phyloP scores from a whole-genome alignment of 1,284 basidiomycete genomes.

The Phellopilus nigrolimitatus region DNA sequence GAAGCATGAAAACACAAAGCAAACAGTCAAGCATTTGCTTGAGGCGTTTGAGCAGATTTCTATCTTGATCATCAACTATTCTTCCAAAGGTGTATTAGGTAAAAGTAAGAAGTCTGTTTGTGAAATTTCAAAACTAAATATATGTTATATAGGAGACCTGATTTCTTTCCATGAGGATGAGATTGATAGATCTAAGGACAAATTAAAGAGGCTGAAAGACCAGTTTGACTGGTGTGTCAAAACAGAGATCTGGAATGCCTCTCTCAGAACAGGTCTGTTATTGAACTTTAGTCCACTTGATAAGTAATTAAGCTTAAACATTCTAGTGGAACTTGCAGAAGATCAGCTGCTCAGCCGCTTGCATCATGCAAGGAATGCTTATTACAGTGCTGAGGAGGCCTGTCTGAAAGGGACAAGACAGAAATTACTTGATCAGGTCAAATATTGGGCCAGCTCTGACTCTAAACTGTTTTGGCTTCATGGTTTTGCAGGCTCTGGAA shows the following conservation, averaged over 20 bases:
- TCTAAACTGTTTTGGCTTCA: too few species aligned
- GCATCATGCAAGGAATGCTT: too few species aligned
- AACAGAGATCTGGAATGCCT: neutral
- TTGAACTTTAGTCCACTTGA: too few species aligned
- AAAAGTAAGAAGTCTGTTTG: too few species aligned
- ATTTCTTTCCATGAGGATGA: neutral
- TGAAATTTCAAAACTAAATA: too few species aligned
- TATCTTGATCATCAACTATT: neutral
- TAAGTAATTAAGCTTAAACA: too few species aligned
- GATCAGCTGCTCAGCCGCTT: too few species aligned
- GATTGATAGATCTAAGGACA: neutral
- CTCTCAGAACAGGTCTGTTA: neutral
- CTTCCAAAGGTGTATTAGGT: neutral
- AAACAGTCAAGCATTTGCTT: neutral
- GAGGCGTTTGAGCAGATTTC: neutral
- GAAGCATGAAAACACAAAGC: neutral
- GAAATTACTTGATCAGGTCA: neutral
- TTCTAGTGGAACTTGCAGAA: too few species aligned
- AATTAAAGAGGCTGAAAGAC: neutral
- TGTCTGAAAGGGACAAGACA: constrained; percentile 1
- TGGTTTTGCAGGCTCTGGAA: too few species aligned
- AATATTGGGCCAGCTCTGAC: neutral
- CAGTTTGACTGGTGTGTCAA: too few species aligned
- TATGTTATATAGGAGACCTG: neutral
- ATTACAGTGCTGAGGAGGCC: too few species aligned